phyloP scores from a whole-genome alignment of 2,329 filamentous ascomycete species.

The Exophiala viscosa region DNA sequence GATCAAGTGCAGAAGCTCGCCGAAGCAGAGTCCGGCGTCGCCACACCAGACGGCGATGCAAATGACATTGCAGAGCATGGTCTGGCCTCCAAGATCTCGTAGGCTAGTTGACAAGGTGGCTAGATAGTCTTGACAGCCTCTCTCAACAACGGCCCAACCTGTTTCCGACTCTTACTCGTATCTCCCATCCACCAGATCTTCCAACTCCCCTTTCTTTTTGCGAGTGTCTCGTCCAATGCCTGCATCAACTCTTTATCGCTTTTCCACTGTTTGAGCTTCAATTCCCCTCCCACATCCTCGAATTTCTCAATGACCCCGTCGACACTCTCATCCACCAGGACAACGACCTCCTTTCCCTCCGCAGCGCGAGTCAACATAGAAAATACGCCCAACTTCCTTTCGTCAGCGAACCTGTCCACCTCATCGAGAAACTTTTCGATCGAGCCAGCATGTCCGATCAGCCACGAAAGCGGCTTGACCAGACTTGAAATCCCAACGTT shows the following conservation, averaged over 20 bases:
- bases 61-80: conserved; percentile 54
- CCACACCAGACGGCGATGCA: conserved; percentile 50
- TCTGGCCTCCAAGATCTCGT: no score
- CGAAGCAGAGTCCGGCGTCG: conserved; percentile 49
- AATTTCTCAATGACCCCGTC: conserved; percentile 45
- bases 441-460: conserved; percentile 47
- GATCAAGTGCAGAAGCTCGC: conserved; percentile 46
- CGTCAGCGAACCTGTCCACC: conserved; percentile 43
- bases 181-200: conserved; percentile 56
- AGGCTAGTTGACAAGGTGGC: conserved; percentile 10
- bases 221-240: conserved; percentile 27
- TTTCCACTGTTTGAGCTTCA: conserved; percentile 45
- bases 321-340: conserved; percentile 45
- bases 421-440: conserved; percentile 27
- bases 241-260: conserved; percentile 36
- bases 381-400: conserved; percentile 50
- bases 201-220: conserved; percentile 32
- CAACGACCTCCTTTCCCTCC: conserved; percentile 32
- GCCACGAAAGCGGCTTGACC: conserved; percentile 54
- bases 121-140: conserved; percentile 35
- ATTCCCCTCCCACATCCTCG: conserved; percentile 36
- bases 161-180: conserved; percentile 58
- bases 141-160: conserved; percentile 58
- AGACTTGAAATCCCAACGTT: conserved; percentile 58
- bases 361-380: conserved; percentile 59